Evolutionary conservation across 345 rosid species (phyloP), one percentile per base, ranked within the genome.

Genomic region (Bruguiera gymnorhiza): DNA sequence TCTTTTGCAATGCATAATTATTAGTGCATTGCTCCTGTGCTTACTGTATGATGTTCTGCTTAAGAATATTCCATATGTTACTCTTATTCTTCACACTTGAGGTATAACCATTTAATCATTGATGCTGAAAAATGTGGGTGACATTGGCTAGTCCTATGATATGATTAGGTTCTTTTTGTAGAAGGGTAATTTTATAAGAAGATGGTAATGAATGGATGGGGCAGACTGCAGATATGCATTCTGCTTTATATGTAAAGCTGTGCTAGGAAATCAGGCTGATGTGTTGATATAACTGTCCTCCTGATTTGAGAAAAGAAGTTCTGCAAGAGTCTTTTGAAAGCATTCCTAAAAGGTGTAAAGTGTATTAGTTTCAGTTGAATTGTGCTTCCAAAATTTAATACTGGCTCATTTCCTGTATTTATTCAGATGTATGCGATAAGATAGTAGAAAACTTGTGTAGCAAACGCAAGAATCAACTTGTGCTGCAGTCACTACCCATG

Each of bases 391-490:
- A 56, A 56, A 56, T 56, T 27, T n/a, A 56, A 24, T 4, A 43
- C 19, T 13, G 48, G 18, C 1, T 66, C 37, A 36, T 75, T 62
- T 19, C 60, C 21, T 34, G 73, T 23, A 68, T 71, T 36, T 74
- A 56, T 80, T 76, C 91, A 92, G 99, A 88, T 80, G 36, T 83
- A 20, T 92, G 97, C 37, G 91, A 95, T 82, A 84, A 87, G 81
- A 86, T 95, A 72, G 89, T 92, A 48, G 93, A 92, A 68, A 86
- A 80, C 80, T 85, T 92, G 85, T 88, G 91, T 63, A 81, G 96
- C 74, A 92, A 87, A 76, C 80, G 90, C 74, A 92, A 86, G 86
- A 86, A 85, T 70, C 92, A 89, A 60, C 85, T 88, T 62, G 79
- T 86, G 9, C 67, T 80, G 80, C 79, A 63, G 39, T 75, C 92